These are phyloP conservation scores for Penicillium canariense DNA, from an alignment of 495 filamentous ascomycete species.

Conservation along the genomic window DNA sequence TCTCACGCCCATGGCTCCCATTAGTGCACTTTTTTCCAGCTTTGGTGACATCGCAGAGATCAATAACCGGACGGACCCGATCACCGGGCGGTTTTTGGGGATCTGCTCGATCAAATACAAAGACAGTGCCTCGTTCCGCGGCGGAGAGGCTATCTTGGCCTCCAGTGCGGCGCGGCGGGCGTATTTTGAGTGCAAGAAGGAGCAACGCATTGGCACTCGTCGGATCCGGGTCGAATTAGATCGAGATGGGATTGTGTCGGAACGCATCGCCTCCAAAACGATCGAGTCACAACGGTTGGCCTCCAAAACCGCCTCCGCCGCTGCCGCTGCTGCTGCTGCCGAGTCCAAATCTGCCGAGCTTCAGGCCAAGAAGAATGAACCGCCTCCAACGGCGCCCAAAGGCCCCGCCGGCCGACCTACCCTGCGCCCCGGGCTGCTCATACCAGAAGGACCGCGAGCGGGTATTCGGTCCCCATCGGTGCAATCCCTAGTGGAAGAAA, in stretches of 20 bases:
- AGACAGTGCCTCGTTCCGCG: constrained; percentile 60
- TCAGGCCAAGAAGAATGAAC: constrained; percentile 50
- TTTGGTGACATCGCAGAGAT: constrained; percentile 88
- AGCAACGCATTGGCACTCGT: constrained; percentile 70
- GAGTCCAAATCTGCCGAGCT: constrained; percentile 28
- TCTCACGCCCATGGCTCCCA: constrained; percentile 71
- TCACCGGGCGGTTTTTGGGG: constrained; percentile 87
- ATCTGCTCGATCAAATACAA: constrained; percentile 88
- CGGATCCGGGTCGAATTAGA: constrained; percentile 80
- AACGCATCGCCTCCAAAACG: constrained; percentile 65
- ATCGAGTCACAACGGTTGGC: constrained; percentile 63
- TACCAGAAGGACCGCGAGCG: constrained; percentile 50
- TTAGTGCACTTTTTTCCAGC: constrained; percentile 75
- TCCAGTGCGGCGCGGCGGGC: constrained; percentile 75
- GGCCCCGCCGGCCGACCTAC: constrained; percentile 71
- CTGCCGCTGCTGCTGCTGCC: constrained; percentile 12
- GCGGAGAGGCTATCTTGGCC: constrained; percentile 56
- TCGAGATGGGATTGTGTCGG: constrained; percentile 77
- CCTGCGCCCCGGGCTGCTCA: constrained; percentile 33
- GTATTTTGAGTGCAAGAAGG: constrained; percentile 54
- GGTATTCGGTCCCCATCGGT: constrained; percentile 41
- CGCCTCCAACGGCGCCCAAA: constrained; percentile 80
- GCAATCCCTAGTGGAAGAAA: constrained; percentile 54
- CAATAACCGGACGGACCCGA: constrained; percentile 87
- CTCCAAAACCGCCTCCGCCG: constrained; percentile 25